Base-by-base conservation (phyloP, 768 basidiomycete species). In the Steccherinum ochraceum region DNA sequence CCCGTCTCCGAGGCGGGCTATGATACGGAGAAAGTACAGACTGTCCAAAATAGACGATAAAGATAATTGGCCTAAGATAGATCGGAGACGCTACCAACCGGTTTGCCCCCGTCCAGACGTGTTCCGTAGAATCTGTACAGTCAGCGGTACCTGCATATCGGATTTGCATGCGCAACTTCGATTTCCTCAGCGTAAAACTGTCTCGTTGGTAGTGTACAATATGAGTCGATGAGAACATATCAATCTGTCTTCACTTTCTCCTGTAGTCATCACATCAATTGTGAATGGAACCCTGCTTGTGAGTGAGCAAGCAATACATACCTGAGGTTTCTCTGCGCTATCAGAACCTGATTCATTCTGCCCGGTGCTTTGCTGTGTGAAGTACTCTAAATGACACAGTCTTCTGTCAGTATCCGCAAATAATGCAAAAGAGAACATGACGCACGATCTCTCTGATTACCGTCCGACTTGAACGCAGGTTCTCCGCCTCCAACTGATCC, bases 371-470 rank as follows among this genome's bases (percentile, higher is more conserved):
- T 23, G 7, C 41, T 23, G 30, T 16, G 30, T 7, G 41, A 43
- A 23, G 41, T 43, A 43, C 18, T 43, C 41, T 43, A 18, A 18
- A 43, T 23, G 21, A 39, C n/a, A 11, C 35, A 39, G n/a, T n/a
- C n/a, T n/a, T 43, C 41, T 7, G 7, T 43, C 10, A 43, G n/a
- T 19, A 18, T 10, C 21, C 18, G 41, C 7, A 7, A 10, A 7
- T 23, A 43, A 43, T 18, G 21, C 10, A 35, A 35, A 43, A 10
- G 41, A 7, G 7, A 43, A 43, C 19, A 18, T 18, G 21, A 48
- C 67, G 40, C 52, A 77, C 78, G 67, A 67, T 71, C 62, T 39
- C 78, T 69, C 57, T 80, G 77, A 30, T 76, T 66, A 2, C 48
- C 48, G 51, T 80, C 77, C 3, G 63, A 50, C 21, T 72, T 66